Percentiles rank a stretch among this genome's conserved stretches.
Evolutionary conservation across 495 filamentous ascomycete species (phyloP).

Genomic region (Cairneyella variabilis): DNA sequence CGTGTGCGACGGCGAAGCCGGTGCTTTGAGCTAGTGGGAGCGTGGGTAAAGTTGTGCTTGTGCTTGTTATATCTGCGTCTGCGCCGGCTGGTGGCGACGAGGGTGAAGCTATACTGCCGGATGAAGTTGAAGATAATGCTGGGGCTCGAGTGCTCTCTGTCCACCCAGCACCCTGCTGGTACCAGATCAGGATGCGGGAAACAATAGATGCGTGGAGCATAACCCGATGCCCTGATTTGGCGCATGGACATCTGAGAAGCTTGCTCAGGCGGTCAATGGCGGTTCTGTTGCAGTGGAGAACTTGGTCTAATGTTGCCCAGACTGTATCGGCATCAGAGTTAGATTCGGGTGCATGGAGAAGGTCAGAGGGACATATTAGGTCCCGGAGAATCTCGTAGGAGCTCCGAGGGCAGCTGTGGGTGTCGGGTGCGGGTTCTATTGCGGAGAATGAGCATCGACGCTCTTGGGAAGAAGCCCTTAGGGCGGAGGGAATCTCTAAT

Average conservation of each 20-base stretch:
- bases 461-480: neutral
- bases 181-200: constrained; percentile 31
- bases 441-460: neutral
- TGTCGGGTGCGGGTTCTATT: constrained; percentile 23
- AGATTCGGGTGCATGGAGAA: constrained; percentile 22
- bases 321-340: constrained; percentile 12
- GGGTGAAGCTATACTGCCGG: neutral
- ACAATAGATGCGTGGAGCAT: constrained; percentile 34
- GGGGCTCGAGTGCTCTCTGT: constrained; percentile 11
- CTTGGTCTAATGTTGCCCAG: constrained; percentile 26
- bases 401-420: constrained; percentile 30
- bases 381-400: constrained; percentile 31
- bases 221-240: constrained; percentile 24
- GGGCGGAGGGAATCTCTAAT: constrained; percentile 11
- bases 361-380: constrained; percentile 14
- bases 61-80: constrained; percentile 1
- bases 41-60: neutral
- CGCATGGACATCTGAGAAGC: constrained; percentile 30
- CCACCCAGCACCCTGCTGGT: constrained; percentile 30
- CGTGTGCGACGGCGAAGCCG: constrained; percentile 19
- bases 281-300: constrained; percentile 31
- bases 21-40: constrained; percentile 16
- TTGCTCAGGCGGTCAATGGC: constrained; percentile 26
- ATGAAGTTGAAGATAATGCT: constrained; percentile 8
- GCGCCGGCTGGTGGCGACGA: constrained; percentile 11